Conservation (phyloP, 345 rosid species). For the Eucalyptus tenuipes region DNA sequence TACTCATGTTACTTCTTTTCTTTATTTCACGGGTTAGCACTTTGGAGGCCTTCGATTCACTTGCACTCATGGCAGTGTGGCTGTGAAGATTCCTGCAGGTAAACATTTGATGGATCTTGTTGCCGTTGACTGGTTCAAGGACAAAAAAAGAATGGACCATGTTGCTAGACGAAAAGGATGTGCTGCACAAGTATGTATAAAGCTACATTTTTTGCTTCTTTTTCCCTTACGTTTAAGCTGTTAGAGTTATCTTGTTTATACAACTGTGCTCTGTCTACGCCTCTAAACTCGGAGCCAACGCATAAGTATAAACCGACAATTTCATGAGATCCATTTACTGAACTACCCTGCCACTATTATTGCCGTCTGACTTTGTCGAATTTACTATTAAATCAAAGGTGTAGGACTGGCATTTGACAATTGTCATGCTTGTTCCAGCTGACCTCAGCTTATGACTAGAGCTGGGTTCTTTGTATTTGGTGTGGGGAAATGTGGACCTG, state of each 20-base stretch:
- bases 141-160: constrained; percentile 92
- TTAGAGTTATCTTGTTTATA: background rate
- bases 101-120: constrained; percentile 97
- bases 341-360: background rate
- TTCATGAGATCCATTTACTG: background rate
- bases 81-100: constrained; percentile 82
- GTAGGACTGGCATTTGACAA: background rate
- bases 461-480: background rate
- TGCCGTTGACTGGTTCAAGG: constrained; percentile 99
- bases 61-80: background rate
- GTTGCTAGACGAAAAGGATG: constrained; percentile 91
- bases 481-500: background rate
- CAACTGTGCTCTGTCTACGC: background rate
- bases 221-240: background rate
- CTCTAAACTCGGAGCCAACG: background rate
- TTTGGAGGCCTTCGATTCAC: background rate
- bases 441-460: background rate
- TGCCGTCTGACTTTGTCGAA: background rate
- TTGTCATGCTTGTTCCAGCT: background rate
- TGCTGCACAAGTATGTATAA: constrained; percentile 71
- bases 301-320: background rate
- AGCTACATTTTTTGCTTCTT: background rate
- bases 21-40: background rate
- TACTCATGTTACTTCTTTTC: background rate
- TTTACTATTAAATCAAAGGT: background rate